Evolutionary conservation across 108 stramenopile genomes (phyloP).

Genomic region (Cylindrotheca fusiformis): DNA sequence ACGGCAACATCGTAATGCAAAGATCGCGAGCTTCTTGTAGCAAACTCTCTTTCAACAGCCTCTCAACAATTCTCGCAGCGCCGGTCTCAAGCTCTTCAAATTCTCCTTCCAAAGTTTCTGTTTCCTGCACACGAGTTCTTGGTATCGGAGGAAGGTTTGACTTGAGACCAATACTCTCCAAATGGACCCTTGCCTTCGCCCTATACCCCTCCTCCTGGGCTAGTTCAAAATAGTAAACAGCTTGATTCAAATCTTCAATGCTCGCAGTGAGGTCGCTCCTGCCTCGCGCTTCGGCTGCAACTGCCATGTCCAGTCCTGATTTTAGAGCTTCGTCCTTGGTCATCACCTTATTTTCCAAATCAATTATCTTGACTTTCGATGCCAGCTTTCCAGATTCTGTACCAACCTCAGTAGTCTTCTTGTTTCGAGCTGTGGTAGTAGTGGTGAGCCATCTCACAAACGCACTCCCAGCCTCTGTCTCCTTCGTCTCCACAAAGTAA

Average conservation of each 20-base stretch:
- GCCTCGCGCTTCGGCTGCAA: conserved; percentile 21
- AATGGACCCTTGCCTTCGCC: conserved; percentile 35
- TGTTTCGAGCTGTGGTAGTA: not conserved
- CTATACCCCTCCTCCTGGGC: conserved; percentile 16
- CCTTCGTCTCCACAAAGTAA: conserved; percentile 47
- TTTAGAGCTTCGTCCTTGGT: conserved; percentile 39
- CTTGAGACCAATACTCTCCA: conserved; percentile 26
- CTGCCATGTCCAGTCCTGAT: conserved; percentile 40
- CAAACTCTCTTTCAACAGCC: conserved; percentile 20
- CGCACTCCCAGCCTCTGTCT: conserved; percentile 35
- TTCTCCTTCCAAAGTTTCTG: not conserved
- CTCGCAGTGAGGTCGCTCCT: not conserved
- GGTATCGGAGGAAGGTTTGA: not conserved
- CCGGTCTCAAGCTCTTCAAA: conserved; percentile 11
- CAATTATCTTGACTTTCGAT: conserved; percentile 27
- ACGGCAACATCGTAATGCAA: not conserved
- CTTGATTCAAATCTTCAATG: conserved; percentile 17
- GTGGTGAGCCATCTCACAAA: conserved; percentile 18
- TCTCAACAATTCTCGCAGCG: conserved; percentile 20
- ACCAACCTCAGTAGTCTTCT: not conserved
- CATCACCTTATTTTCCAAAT: conserved; percentile 42
- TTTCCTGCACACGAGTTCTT: not conserved
- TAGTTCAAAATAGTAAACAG: conserved; percentile 39
- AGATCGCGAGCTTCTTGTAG: not conserved
- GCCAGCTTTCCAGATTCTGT: conserved; percentile 12